A percentile compares a stretch with the other conserved stretches of the same genome.
phyloP scores from a whole-genome alignment of 2,329 filamentous ascomycete genomes.

The Shiraia sp. region DNA sequence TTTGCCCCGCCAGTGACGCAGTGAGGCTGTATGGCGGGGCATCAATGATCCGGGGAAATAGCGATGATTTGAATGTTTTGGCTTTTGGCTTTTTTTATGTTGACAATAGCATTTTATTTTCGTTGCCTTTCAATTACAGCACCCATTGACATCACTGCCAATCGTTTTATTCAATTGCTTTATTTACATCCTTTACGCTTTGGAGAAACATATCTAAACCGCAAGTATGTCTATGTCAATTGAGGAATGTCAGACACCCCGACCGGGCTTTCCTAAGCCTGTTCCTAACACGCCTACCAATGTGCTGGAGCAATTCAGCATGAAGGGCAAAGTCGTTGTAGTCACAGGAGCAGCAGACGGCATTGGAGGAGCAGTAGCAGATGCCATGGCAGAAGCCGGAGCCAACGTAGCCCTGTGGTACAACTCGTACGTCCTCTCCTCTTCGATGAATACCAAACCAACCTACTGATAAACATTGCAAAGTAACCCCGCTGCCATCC shows the following conservation, averaged over 20 bases:
- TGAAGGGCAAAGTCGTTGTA: constrained; percentile 47
- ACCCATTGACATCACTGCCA: too few species aligned
- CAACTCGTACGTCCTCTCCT: constrained; percentile 12
- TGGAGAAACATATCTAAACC: constrained; percentile 1
- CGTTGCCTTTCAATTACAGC: too few species aligned
- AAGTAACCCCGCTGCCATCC: constrained; percentile 60
- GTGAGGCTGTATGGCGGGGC: background rate
- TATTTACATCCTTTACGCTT: background rate
- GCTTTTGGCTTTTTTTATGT: background rate
- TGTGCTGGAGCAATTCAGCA: constrained; percentile 37
- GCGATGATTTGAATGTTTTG: constrained; percentile 1
- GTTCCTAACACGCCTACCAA: constrained; percentile 32
- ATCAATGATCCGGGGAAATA: constrained; percentile 5
- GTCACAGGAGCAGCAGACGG: constrained; percentile 56
- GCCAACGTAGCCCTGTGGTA: constrained; percentile 54
- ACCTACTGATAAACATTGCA: constrained; percentile 58
- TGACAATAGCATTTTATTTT: too few species aligned
- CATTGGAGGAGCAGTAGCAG: constrained; percentile 54
- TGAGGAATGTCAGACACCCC: constrained; percentile 29
- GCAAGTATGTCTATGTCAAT: constrained; percentile 41
- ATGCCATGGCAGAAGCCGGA: constrained; percentile 46
- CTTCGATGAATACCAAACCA: too few species aligned
- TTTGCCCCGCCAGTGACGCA: constrained; percentile 25
- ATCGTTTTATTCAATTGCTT: background rate
- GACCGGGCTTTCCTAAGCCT: constrained; percentile 31